Evolutionary conservation across 2,329 filamentous ascomycete species (phyloP).

Genomic region (Tympanopsis confertula): DNA sequence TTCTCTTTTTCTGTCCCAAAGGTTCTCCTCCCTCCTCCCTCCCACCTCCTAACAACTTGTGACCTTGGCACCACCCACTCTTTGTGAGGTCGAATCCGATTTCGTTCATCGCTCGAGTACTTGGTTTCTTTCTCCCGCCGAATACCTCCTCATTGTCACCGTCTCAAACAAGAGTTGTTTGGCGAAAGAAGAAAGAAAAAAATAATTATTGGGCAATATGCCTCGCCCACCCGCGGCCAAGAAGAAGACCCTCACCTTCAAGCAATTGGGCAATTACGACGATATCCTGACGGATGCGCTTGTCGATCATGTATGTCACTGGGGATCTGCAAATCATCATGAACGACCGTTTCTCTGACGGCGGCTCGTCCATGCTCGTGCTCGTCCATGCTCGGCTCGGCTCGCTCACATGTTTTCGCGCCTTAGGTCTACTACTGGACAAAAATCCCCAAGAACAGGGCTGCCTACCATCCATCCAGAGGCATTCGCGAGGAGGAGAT

Average conservation of each 20-base stretch:
- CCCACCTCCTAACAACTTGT: no score
- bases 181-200: constrained; percentile 2
- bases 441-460: constrained; percentile 84
- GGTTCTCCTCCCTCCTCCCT: no score
- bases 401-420: neutral
- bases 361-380: constrained; percentile 5
- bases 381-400: constrained; percentile 3
- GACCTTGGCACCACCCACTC: no score
- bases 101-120: no score
- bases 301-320: constrained; percentile 72
- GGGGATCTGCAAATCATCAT: constrained; percentile 1
- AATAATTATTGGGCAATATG: constrained; percentile 8
- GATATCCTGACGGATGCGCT: constrained; percentile 91
- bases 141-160: no score
- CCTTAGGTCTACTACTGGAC: constrained; percentile 91
- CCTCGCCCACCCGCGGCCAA: constrained; percentile 33
- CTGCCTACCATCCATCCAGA: constrained; percentile 73
- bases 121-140: no score
- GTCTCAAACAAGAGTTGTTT: constrained; percentile 1
- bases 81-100: no score
- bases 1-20: no score
- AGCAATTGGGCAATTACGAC: constrained; percentile 84
- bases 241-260: constrained; percentile 69
- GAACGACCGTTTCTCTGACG: neutral
- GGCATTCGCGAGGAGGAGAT: constrained; percentile 60